Conservation (phyloP, 192 early-diverging fungal genomes). For the Gaertneriomyces sp. region DNA sequence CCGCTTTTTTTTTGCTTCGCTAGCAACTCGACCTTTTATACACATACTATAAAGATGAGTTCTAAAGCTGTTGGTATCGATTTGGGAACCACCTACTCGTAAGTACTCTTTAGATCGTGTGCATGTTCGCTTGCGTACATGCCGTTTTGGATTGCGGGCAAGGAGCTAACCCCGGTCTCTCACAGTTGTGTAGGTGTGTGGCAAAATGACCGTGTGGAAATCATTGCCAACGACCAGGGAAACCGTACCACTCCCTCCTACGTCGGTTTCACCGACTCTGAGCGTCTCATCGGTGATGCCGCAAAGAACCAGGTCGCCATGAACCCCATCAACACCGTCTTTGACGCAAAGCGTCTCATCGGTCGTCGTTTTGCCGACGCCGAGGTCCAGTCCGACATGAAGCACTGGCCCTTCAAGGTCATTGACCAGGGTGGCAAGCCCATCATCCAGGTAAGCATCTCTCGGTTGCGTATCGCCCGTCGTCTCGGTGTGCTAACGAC, state of each 20-base stretch:
- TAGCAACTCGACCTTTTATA: not conserved
- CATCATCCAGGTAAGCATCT: constrained; percentile 67
- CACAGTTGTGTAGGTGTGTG: constrained; percentile 55
- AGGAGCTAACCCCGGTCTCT: constrained; percentile 2
- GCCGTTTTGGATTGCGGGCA: not conserved
- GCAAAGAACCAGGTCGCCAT: constrained; percentile 99
- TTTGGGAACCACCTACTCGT: constrained; percentile 97
- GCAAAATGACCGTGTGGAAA: constrained; percentile 80
- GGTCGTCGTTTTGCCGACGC: constrained; percentile 87
- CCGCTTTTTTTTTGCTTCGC: not conserved
- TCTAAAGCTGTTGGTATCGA: constrained; percentile 89
- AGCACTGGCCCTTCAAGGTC: constrained; percentile 98
- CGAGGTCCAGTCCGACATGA: constrained; percentile 98
- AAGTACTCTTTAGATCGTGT: not conserved
- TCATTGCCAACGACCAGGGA: constrained; percentile 99
- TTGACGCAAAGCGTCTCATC: constrained; percentile 98
- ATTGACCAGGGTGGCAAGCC: constrained; percentile 85
- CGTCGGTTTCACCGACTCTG: constrained; percentile 92
- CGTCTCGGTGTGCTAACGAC: not conserved
- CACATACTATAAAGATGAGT: constrained; percentile 3
- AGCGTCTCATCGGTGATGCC: constrained; percentile 98
- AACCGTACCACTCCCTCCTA: constrained; percentile 98
- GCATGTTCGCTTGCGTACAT: not conserved
- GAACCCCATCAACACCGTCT: constrained; percentile 98
- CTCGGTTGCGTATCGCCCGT: not conserved